Conservation (phyloP, 495 filamentous ascomycete genomes). For the Aspergillus egyptiacus region DNA sequence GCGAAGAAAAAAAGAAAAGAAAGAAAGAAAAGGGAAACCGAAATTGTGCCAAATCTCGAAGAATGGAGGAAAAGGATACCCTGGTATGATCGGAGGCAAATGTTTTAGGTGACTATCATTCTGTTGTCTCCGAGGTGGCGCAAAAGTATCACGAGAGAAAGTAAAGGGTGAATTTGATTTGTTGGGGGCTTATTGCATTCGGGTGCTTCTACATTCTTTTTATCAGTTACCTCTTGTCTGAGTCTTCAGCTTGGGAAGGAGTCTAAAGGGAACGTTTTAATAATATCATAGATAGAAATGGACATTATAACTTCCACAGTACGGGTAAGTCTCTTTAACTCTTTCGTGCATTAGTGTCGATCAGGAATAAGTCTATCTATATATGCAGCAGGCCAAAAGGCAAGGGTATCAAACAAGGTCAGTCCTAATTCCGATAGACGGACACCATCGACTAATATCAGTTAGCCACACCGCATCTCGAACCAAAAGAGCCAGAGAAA, state of each 20-base stretch:
- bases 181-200: constrained; percentile 15
- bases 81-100: not conserved
- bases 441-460: constrained; percentile 34
- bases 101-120: constrained; percentile 1
- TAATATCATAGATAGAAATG: constrained; percentile 38
- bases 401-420: constrained; percentile 6
- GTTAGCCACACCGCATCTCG: not conserved
- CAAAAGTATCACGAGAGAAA: constrained; percentile 13
- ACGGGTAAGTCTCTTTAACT: constrained; percentile 8
- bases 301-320: not conserved
- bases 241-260: constrained; percentile 18
- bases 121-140: not conserved
- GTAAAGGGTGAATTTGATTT: constrained; percentile 17
- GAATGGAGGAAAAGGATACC: not conserved
- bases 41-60: not conserved
- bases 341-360: constrained; percentile 9
- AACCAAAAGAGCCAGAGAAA: not conserved
- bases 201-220: constrained; percentile 7
- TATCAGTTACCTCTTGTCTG: constrained; percentile 9
- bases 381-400: not conserved
- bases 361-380: constrained; percentile 1
- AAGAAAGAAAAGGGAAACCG: constrained; percentile 3
- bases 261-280: constrained; percentile 11
- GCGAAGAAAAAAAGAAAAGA: not conserved
- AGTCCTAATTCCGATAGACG: constrained; percentile 27